Percentiles rank a stretch among this genome's conserved stretches.
phyloP scores from a whole-genome alignment of 2,329 filamentous ascomycete species.

The Graphilbum sp. region DNA sequence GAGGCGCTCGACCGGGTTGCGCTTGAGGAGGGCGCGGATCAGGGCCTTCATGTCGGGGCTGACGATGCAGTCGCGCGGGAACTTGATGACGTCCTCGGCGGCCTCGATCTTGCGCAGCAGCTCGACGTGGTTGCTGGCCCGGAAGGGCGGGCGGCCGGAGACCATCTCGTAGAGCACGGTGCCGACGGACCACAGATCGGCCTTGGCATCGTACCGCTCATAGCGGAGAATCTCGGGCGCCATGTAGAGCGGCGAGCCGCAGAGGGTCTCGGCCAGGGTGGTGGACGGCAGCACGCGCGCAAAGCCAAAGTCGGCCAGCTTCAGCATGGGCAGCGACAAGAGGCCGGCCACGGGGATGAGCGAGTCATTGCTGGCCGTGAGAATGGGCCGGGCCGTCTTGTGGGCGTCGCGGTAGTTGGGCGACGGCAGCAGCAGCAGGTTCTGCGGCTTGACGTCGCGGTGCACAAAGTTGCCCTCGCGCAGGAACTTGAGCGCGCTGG shows the following conservation, averaged over 20 bases:
- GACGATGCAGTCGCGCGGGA: conserved; percentile 55
- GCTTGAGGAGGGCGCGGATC: conserved; percentile 67
- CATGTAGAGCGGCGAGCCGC: conserved; percentile 96
- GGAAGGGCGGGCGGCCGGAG: conserved; percentile 75
- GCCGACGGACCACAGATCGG: conserved; percentile 93
- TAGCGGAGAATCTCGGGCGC: conserved; percentile 94
- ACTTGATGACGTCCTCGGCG: conserved; percentile 70
- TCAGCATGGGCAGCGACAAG: conserved; percentile 80
- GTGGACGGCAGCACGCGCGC: conserved; percentile 81
- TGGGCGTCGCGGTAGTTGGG: conserved; percentile 48
- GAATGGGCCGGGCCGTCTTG: conserved; percentile 50
- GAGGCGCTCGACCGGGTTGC: conserved; percentile 70
- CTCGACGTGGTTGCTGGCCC: conserved; percentile 88
- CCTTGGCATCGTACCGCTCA: conserved; percentile 93
- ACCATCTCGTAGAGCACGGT: conserved; percentile 95
- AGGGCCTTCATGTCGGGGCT: conserved; percentile 65
- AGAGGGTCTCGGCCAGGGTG: conserved; percentile 86
- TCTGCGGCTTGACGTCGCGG: conserved; percentile 94
- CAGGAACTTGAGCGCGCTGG: conserved; percentile 81
- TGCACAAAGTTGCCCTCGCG: conserved; percentile 78
- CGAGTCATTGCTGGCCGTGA: conserved; percentile 63
- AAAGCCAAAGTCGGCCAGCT: conserved; percentile 98
- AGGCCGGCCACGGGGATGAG: conserved; percentile 69
- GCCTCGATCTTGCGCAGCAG: conserved; percentile 82
- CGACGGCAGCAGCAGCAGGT: conserved; percentile 77